Evolutionary conservation across 2,329 filamentous ascomycete genomes (phyloP), one percentile per base, ranked within the genome.

Genomic region (Botrytis paeoniae): DNA sequence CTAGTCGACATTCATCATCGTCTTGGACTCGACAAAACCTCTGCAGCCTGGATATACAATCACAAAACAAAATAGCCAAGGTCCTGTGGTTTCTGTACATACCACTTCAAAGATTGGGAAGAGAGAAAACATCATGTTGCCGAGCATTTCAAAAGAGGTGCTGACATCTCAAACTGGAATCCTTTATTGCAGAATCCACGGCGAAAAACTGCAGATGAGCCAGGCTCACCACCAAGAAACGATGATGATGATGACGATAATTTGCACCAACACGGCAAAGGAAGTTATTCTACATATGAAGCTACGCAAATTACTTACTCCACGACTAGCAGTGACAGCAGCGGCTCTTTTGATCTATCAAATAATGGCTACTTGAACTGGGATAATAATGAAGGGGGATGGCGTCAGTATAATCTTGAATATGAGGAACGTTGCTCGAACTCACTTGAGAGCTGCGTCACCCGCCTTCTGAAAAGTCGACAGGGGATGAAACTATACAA

Each of bases 341-440:
- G 25, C n/a, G 12, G 16, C 5, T 43, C 4, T 4, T 29, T 0
- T 7, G 0, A 9, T 16, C 3, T 22, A 18, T 39, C 25, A n/a
- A 18, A n/a, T 29, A 18, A 43, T 43, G 14, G 16, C 37, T 63
- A 41, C 61, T 20, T 51, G 48, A 12, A 51, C 48, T 51, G 37
- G 37, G 3, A 5, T 29, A 20, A 25, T 14, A 14, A n/a, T 29
- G 60, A 29, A 9, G 12, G 8, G 5, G 60, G 35, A 25, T 37
- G 60, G 60, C 1, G 5, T 14, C 20, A 25, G 35, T 37, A 37
- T 60, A 20, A 25, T 22, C 0, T 25, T 14, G 32, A 37, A 4
- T 25, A 12, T 37, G 32, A 60, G 4, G 9, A 51, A 51, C 48
- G 25, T 14, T n/a, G 25, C 48, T 51, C 48, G 25, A 51, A n/a